Base-by-base conservation (phyloP, 225 moss, liverwort and hornwort genomes). In the Pleurozium schreberi region DNA sequence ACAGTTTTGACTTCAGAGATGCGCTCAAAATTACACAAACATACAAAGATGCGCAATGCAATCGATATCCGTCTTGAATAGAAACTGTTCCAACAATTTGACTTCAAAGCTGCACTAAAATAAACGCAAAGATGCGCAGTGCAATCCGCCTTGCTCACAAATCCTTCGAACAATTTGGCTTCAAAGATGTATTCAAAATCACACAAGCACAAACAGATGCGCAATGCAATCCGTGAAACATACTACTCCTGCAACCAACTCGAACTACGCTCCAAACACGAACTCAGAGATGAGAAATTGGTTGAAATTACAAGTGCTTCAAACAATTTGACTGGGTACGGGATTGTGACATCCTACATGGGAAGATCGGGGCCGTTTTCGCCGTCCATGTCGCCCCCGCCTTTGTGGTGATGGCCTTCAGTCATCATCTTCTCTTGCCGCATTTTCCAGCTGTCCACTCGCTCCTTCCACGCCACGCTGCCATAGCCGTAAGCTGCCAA, bases 351-450 rank as follows among this genome's bases (percentile, higher is more conserved):
- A 5, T 11, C 7, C 95, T 90, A 98, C 97, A 97, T 95, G 45
- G 98, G 98, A 43, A 98, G 92, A 36, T 98, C 98, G 14, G 98
- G 98, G 75, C 98, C 98, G 55, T 94, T 94, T 22, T 92, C 87
- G 18, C 87, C 91, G 50, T 95, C 96, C 26, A 91, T 71, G 80
- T 96, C 97, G 36, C 94, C 95, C 11, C 86, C 86, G 31, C 93
- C 93, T 82, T 95, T 95, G 81, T 93, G 92, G 83, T 95, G 94
- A 76, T 98, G 98, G 4, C 98, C 98, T 88, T 98, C 98, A 3
- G 94, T 96, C 96, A 96, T 96, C 94, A 98, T 96, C 89, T 98
- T 98, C 90, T 98, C 96, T 60, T 98, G 97, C 80, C 97, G 94
- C 90, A 95, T 70, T 93, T 95, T 98, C 98, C 98, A 98, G 79